These are phyloP conservation scores for Pyrus pyrifolia DNA, from an alignment of 306 rosid genomes.

Conservation along the genomic window DNA sequence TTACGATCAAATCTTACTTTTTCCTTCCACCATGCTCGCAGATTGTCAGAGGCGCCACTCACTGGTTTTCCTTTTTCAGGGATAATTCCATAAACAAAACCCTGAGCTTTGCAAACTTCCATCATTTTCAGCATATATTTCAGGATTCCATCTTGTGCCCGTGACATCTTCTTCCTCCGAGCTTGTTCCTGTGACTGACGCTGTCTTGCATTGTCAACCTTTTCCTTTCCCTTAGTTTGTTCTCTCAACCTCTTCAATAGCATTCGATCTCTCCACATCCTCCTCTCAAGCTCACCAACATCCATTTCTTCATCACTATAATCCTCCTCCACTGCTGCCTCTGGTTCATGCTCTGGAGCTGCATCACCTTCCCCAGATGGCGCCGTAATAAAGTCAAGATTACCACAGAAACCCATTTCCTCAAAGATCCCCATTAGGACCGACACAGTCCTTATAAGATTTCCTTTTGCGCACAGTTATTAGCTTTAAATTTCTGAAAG, in stretches of 20 bases:
- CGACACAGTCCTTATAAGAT: background rate
- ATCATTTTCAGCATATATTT: slow-evolving; percentile 70
- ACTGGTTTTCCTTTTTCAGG: slow-evolving; percentile 63
- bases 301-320: slow-evolving; percentile 49
- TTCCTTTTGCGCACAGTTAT: background rate
- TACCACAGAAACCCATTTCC: slow-evolving; percentile 36
- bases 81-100: slow-evolving; percentile 72
- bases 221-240: slow-evolving; percentile 36
- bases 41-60: slow-evolving; percentile 68
- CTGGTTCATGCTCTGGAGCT: slow-evolving; percentile 32
- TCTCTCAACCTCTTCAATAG: slow-evolving; percentile 38
- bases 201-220: slow-evolving; percentile 30
- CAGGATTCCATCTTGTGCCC: slow-evolving; percentile 59
- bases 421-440: slow-evolving; percentile 33
- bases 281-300: slow-evolving; percentile 43
- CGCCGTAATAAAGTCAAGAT: slow-evolving; percentile 30
- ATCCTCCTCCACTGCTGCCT: slow-evolving; percentile 32
- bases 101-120: slow-evolving; percentile 62
- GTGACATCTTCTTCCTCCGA: slow-evolving; percentile 52
- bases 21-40: slow-evolving; percentile 87
- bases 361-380: slow-evolving; percentile 26
- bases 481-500: background rate
- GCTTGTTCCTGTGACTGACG: slow-evolving; percentile 60
- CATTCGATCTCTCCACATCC: slow-evolving; percentile 54
- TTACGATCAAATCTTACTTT: slow-evolving; percentile 54